A percentile compares a stretch with the other conserved stretches of the same genome.
Evolutionary conservation across 208 protist genomes (phyloP).

Genomic region (Leishmania braziliensis): DNA sequence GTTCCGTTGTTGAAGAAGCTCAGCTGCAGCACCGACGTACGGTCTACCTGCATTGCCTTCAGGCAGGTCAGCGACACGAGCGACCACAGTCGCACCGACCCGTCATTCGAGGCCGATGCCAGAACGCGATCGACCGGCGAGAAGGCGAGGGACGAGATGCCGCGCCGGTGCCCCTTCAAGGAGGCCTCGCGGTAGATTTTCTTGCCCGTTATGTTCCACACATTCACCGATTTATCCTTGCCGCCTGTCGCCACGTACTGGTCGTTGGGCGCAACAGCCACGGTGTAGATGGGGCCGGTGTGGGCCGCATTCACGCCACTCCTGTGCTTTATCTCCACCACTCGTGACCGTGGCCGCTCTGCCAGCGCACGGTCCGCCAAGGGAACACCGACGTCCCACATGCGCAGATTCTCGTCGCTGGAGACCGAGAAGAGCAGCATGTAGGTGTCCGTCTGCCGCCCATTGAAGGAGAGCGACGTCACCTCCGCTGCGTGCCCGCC

Average conservation of each 20-base stretch:
- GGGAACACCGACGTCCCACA: slow-evolving; percentile 81
- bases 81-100: slow-evolving; percentile 88
- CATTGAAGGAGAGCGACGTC: slow-evolving; percentile 75
- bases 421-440: slow-evolving; percentile 77
- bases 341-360: neutral
- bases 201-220: slow-evolving; percentile 85
- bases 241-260: slow-evolving; percentile 90
- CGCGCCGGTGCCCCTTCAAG: slow-evolving; percentile 86
- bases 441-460: slow-evolving; percentile 64
- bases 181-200: slow-evolving; percentile 74
- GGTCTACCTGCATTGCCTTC: slow-evolving; percentile 85
- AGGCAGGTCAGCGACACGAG: slow-evolving; percentile 81
- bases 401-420: slow-evolving; percentile 78
- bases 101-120: slow-evolving; percentile 86
- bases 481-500: slow-evolving; percentile 83
- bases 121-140: slow-evolving; percentile 84
- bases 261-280: slow-evolving; percentile 88
- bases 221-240: slow-evolving; percentile 86
- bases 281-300: slow-evolving; percentile 71
- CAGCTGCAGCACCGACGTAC: slow-evolving; percentile 76
- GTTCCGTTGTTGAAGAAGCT: slow-evolving; percentile 88
- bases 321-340: slow-evolving; percentile 43
- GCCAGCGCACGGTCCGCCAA: slow-evolving; percentile 17
- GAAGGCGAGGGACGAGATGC: slow-evolving; percentile 79
- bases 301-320: slow-evolving; percentile 81